Conservation (phyloP, 2,329 filamentous ascomycete genomes). For the Colletotrichum lini region DNA sequence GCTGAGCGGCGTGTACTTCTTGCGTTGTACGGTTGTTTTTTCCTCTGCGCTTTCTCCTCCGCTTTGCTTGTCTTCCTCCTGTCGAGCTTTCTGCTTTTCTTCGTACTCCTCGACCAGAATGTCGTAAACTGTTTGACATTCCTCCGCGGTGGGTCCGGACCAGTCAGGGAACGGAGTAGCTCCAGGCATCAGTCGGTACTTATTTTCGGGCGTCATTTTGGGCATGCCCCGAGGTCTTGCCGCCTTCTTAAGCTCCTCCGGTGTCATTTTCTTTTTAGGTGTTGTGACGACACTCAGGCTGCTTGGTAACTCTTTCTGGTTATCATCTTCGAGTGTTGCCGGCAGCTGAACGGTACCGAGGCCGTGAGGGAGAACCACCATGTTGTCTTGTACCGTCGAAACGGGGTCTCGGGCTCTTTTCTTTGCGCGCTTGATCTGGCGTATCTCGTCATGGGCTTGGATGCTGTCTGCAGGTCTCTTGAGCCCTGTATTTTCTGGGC, state of each 20-base stretch:
- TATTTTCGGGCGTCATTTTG: slow-evolving; percentile 47
- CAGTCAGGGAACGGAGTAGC: slow-evolving; percentile 78
- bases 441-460: not conserved
- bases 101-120: slow-evolving; percentile 78
- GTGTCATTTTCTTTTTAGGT: not conserved
- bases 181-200: slow-evolving; percentile 69
- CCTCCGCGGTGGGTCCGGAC: slow-evolving; percentile 73
- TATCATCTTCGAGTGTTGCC: not conserved
- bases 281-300: not conserved
- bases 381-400: not conserved
- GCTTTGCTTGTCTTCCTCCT: not conserved
- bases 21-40: not conserved
- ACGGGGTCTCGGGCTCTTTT: not conserved
- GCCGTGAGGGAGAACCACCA: slow-evolving; percentile 34
- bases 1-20: slow-evolving; percentile 11
- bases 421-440: slow-evolving; percentile 7
- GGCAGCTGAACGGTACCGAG: slow-evolving; percentile 38
- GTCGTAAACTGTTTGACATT: slow-evolving; percentile 78
- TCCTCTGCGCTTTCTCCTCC: too few relatives aligned
- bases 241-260: slow-evolving; percentile 39
- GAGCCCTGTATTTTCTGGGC: not conserved
- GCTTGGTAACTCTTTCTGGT: not conserved
- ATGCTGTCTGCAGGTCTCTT: not conserved
- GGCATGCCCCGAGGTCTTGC: slow-evolving; percentile 46
- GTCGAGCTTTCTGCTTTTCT: slow-evolving; percentile 47